Conservation (phyloP, 192 early-diverging fungal species). For the Podila verticillata region DNA sequence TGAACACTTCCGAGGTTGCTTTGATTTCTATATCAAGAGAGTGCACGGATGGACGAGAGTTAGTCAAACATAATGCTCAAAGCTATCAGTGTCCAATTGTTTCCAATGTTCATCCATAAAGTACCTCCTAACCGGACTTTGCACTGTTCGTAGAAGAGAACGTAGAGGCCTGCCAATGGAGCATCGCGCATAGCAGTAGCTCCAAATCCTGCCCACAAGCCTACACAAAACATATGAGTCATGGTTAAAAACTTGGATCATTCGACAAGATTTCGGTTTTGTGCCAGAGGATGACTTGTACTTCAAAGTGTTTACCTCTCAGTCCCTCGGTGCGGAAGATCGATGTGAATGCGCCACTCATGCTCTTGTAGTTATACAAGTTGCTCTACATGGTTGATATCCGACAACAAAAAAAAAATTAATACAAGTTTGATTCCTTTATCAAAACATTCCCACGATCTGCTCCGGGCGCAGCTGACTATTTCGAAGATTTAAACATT, state of each 20-base stretch:
- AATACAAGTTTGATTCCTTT: neutral
- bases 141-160: slow-evolving; percentile 86
- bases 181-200: slow-evolving; percentile 91
- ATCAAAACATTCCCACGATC: slow-evolving; percentile 4
- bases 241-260: neutral
- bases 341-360: slow-evolving; percentile 68
- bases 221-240: slow-evolving; percentile 23
- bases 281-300: neutral
- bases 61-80: too few relatives aligned
- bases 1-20: slow-evolving; percentile 24
- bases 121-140: slow-evolving; percentile 65
- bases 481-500: neutral
- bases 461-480: neutral
- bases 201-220: slow-evolving; percentile 88
- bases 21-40: slow-evolving; percentile 11
- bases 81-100: neutral
- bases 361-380: slow-evolving; percentile 82
- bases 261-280: too few relatives aligned
- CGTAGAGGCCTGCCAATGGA: slow-evolving; percentile 90
- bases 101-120: neutral
- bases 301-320: slow-evolving; percentile 52
- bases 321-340: slow-evolving; percentile 79
- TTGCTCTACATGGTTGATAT: slow-evolving; percentile 69
- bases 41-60: too few relatives aligned
- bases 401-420: neutral